phyloP scores from a whole-genome alignment of 768 basidiomycete genomes.

The Amanita rimosa region DNA sequence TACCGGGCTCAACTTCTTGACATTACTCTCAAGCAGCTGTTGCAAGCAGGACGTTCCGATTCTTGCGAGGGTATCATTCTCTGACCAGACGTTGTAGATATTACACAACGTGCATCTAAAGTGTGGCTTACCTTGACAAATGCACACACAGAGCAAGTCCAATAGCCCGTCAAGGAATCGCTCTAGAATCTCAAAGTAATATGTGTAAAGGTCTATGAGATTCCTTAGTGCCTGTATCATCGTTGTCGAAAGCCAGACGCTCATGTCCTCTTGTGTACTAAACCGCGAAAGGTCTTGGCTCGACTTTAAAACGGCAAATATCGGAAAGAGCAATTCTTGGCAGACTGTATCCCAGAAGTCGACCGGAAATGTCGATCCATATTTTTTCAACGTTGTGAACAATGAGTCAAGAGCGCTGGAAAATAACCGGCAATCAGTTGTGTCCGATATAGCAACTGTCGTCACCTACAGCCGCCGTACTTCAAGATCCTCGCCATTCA shows the following conservation, averaged over 20 bases:
- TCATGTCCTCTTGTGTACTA: conserved; percentile 97
- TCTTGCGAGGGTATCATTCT: conserved; percentile 95
- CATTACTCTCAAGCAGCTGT: conserved; percentile 89
- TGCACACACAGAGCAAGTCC: conserved; percentile 90
- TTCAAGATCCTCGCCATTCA: conserved; percentile 99
- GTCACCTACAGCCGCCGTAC: conserved; percentile 84
- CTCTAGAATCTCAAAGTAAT: conserved; percentile 86
- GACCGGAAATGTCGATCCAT: conserved; percentile 74
- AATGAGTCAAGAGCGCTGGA: conserved; percentile 90
- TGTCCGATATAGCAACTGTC: background rate
- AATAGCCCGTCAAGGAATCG: conserved; percentile 88
- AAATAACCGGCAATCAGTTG: background rate
- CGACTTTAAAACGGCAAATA: conserved; percentile 92
- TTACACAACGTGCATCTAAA: conserved; percentile 4
- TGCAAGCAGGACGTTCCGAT: conserved; percentile 98
- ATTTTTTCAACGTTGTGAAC: conserved; percentile 86
- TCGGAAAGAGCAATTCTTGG: conserved; percentile 94
- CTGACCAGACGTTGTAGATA: conserved; percentile 28
- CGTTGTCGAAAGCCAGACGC: conserved; percentile 97
- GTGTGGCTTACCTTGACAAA: conserved; percentile 78
- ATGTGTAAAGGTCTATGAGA: conserved; percentile 91
- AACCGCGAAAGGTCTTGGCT: conserved; percentile 89
- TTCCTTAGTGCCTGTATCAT: conserved; percentile 97
- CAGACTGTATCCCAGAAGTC: conserved; percentile 99
- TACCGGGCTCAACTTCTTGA: conserved; percentile 68